phyloP scores from a whole-genome alignment of 805 yeast genomes.

The Barnettozyma vustinii region DNA sequence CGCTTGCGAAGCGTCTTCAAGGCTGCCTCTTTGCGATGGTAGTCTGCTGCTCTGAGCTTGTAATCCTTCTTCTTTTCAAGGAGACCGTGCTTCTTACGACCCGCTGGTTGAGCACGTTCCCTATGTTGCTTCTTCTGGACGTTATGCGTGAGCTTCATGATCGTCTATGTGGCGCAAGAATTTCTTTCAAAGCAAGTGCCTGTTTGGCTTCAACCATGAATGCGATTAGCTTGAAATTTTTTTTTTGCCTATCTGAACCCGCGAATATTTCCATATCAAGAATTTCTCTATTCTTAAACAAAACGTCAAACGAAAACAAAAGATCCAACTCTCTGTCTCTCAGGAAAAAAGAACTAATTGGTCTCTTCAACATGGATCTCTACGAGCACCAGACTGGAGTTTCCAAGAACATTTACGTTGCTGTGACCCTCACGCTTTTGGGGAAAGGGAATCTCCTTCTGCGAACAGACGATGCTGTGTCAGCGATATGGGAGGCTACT shows the following conservation, averaged over 20 bases:
- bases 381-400: constrained; percentile 1
- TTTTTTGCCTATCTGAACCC: neutral
- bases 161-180: neutral
- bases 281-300: neutral
- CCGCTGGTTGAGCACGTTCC: constrained; percentile 84
- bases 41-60: constrained; percentile 63
- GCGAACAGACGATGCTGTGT: neutral
- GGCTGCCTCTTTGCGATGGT: constrained; percentile 51
- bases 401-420: constrained; percentile 8
- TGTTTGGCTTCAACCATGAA: neutral
- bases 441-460: constrained; percentile 26
- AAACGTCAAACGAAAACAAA: neutral
- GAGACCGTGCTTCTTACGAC: constrained; percentile 71
- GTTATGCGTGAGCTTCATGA: constrained; percentile 75
- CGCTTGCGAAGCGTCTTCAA: constrained; percentile 68
- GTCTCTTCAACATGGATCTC: neutral
- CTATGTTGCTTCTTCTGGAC: constrained; percentile 95
- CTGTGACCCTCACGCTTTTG: constrained; percentile 15
- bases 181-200: neutral
- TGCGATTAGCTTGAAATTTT: constrained; percentile 2
- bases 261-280: neutral
- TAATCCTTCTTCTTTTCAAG: constrained; percentile 91
- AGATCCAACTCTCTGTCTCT: neutral
- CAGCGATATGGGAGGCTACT: neutral
- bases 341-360: neutral